Conservation (phyloP, 306 rosid genomes). For the Fagus crenata region DNA sequence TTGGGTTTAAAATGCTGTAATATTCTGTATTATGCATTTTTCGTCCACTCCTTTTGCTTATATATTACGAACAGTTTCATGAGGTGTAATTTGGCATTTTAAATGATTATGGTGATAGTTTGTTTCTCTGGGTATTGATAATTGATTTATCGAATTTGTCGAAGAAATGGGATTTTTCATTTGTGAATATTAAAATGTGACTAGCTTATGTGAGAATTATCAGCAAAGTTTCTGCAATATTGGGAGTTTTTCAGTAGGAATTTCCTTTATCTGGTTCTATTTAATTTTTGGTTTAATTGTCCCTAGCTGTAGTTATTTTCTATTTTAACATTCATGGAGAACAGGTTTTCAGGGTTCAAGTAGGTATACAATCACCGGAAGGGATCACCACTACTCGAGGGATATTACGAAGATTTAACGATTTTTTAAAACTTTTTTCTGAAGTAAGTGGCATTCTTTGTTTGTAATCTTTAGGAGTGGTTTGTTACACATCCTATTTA, state of each 20-base stretch:
- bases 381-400: constrained; percentile 64
- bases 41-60: not conserved
- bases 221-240: not conserved
- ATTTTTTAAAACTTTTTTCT: constrained; percentile 62
- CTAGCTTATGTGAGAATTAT: not conserved
- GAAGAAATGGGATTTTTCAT: not conserved
- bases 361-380: constrained; percentile 79
- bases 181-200: not conserved
- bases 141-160: not conserved
- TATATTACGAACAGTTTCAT: not conserved
- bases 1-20: not conserved
- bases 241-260: constrained; percentile 4
- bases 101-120: not conserved
- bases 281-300: not conserved
- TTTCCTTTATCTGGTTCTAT: not conserved
- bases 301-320: not conserved
- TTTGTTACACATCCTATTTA: too few relatives aligned
- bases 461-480: not conserved
- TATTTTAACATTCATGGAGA: constrained; percentile 30
- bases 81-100: not conserved
- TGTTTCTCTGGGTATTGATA: not conserved
- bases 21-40: not conserved
- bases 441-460: constrained; percentile 50
- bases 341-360: constrained; percentile 89
- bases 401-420: constrained; percentile 74